Conservation (phyloP, 768 basidiomycete genomes). For the Strobilomyces echinocephalus region DNA sequence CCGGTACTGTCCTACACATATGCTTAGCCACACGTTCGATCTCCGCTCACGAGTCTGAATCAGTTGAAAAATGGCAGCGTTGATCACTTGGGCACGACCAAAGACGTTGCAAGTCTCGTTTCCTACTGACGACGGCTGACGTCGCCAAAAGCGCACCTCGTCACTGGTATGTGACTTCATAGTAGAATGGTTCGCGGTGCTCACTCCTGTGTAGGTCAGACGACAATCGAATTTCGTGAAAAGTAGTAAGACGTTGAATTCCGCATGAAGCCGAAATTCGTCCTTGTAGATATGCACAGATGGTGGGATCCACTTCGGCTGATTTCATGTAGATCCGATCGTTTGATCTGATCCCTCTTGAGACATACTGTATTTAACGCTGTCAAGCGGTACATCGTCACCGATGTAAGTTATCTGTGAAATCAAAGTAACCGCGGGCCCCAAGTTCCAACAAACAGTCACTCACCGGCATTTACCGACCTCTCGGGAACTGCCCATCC, state of each 20-base stretch:
- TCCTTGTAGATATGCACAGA: constrained; percentile 21
- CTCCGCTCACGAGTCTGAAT: not conserved
- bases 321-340: not conserved
- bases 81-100: constrained; percentile 21
- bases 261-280: not conserved
- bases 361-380: too few species aligned
- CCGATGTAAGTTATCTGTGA: too few species aligned
- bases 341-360: too few species aligned
- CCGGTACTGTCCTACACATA: constrained; percentile 14
- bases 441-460: too few species aligned
- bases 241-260: not conserved
- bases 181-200: not conserved
- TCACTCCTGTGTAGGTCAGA: constrained; percentile 18
- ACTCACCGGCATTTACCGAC: too few species aligned
- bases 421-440: too few species aligned
- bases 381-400: too few species aligned
- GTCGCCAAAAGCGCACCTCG: constrained; percentile 29
- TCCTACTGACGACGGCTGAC: constrained; percentile 35
- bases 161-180: constrained; percentile 28
- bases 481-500: too few species aligned
- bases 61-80: constrained; percentile 11
- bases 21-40: not conserved
- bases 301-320: constrained; percentile 25
- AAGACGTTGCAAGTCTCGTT: constrained; percentile 36
- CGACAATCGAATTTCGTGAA: constrained; percentile 13